Conservation (phyloP, 1,139 yeast species). For the Candida tropicalis region DNA sequence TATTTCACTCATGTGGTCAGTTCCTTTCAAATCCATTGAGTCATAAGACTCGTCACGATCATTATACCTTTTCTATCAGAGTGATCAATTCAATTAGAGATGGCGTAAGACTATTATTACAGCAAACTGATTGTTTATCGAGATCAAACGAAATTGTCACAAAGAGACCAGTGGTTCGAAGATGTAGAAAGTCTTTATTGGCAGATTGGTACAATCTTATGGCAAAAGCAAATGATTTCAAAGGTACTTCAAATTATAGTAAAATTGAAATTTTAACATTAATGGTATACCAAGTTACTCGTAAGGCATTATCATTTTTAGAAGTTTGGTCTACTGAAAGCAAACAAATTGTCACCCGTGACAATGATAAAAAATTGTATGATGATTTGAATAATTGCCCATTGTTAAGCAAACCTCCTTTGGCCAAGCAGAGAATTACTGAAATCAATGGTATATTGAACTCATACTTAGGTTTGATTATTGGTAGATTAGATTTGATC, state of each 20-base stretch:
- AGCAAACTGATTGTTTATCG: slow-evolving; percentile 81
- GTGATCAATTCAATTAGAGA: slow-evolving; percentile 61
- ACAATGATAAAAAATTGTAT: slow-evolving; percentile 22
- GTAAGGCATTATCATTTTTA: slow-evolving; percentile 71
- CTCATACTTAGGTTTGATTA: slow-evolving; percentile 68
- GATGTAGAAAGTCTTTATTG: slow-evolving; percentile 73
- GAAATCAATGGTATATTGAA: slow-evolving; percentile 74
- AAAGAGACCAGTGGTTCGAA: slow-evolving; percentile 67
- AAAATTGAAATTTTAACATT: slow-evolving; percentile 73
- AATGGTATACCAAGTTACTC: slow-evolving; percentile 72
- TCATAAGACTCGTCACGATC: slow-evolving; percentile 42
- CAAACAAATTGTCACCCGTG: slow-evolving; percentile 39
- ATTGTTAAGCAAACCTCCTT: slow-evolving; percentile 57
- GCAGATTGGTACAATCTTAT: slow-evolving; percentile 92
- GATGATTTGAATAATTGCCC: slow-evolving; percentile 47
- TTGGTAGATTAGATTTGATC: slow-evolving; percentile 73
- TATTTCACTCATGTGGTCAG: slow-evolving; percentile 74
- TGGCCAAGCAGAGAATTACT: slow-evolving; percentile 68
- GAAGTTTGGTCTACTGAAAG: slow-evolving; percentile 75
- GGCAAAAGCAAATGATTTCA: slow-evolving; percentile 82
- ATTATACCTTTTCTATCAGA: slow-evolving; percentile 47
- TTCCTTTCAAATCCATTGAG: slow-evolving; percentile 73
- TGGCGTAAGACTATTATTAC: slow-evolving; percentile 78
- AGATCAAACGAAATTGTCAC: slow-evolving; percentile 80
- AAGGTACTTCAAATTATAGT: slow-evolving; percentile 65